Percentiles rank a stretch among this genome's conserved stretches.
Conservation (phyloP, 257 asterid genomes). For the Solanum virginianum region DNA sequence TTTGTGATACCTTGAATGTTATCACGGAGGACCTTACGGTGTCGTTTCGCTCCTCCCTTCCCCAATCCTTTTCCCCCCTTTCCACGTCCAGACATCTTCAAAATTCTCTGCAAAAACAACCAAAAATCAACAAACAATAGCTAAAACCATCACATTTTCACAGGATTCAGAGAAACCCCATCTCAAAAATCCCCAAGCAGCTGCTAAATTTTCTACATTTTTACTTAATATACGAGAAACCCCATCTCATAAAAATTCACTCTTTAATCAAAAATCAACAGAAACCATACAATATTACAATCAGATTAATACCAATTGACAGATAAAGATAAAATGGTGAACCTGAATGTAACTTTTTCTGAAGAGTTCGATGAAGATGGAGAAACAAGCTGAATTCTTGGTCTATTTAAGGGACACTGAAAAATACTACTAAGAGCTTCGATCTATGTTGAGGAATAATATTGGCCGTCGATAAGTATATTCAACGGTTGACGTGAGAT, state of each 20-base stretch:
- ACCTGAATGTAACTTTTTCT: background rate
- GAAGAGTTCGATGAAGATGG: background rate
- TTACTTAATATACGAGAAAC: no score
- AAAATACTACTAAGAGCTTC: background rate
- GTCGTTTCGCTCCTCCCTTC: background rate
- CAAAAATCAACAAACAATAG: background rate
- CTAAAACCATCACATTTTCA: background rate
- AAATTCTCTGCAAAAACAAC: background rate
- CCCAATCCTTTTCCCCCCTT: background rate
- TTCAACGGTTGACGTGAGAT: background rate
- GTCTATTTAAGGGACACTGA: background rate
- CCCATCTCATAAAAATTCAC: no score
- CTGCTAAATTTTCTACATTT: no score
- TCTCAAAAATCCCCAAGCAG: background rate
- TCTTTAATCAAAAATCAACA: background rate
- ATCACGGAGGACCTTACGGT: background rate
- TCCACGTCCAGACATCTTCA: conserved; percentile 15
- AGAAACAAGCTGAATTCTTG: rapidly evolving
- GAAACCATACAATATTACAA: background rate
- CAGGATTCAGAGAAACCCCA: background rate
- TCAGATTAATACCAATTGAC: background rate
- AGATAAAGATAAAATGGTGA: background rate
- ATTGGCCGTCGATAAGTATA: background rate
- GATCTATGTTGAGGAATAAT: background rate
- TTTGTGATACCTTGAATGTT: background rate